Evolutionary conservation across 176 grass and related monocot genomes (phyloP).

Genomic region (Microstegium vimineum): DNA sequence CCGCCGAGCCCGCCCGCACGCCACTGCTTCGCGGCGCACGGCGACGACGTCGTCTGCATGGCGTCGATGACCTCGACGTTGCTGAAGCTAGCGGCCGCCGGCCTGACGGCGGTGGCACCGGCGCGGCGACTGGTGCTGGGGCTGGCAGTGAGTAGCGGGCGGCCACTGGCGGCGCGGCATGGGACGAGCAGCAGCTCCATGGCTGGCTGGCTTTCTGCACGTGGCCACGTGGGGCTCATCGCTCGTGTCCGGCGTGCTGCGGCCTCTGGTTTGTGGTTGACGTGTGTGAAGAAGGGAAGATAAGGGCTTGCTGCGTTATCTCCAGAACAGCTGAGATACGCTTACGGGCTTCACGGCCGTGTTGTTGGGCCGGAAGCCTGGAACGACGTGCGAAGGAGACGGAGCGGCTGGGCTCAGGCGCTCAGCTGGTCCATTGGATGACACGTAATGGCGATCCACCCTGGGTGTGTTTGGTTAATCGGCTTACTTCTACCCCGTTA

Average conservation of each 20-base stretch:
- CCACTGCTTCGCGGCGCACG: not conserved
- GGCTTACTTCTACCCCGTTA: no score
- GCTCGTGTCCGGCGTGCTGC: not conserved
- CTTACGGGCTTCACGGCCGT: no score
- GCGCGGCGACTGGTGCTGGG: not conserved
- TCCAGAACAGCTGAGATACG: no score
- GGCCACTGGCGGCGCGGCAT: not conserved
- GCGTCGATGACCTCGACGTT: slow-evolving; percentile 29
- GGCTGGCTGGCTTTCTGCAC: not conserved
- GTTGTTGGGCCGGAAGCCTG: no score
- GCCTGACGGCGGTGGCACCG: no score
- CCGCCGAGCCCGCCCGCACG: slow-evolving; percentile 20
- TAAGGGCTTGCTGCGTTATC: slow-evolving; percentile 25
- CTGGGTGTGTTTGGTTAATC: no score
- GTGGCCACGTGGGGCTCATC: not conserved
- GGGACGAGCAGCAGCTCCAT: slow-evolving; percentile 39
- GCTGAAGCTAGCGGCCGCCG: slow-evolving; percentile 24
- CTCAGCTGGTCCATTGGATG: no score
- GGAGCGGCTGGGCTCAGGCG: no score
- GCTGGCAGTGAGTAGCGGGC: not conserved
- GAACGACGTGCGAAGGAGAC: no score
- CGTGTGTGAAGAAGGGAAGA: not conserved
- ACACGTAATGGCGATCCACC: no score
- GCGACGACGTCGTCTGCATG: not conserved
- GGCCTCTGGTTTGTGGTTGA: not conserved